Conservation (phyloP, 106 monocot genomes). For the Acorus calamus region DNA sequence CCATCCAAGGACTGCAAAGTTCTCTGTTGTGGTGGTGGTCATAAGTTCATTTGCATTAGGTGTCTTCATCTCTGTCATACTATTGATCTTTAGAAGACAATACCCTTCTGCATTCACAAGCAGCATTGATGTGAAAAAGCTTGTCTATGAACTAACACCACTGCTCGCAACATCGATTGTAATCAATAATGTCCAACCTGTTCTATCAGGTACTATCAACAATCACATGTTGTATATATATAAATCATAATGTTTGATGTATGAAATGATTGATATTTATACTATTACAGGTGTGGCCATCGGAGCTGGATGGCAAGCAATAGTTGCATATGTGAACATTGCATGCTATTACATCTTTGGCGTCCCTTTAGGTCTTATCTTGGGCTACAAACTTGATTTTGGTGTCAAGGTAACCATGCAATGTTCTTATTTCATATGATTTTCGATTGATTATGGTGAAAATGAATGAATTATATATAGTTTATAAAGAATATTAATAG, state of each 20-base stretch:
- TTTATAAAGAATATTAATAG: no score
- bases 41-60: constrained; percentile 20
- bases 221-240: no score
- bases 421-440: no score
- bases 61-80: background rate
- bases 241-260: no score
- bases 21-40: constrained; percentile 27
- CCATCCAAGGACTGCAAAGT: constrained; percentile 35
- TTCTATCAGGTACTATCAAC: constrained; percentile 23
- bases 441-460: no score
- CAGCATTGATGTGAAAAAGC: constrained; percentile 15
- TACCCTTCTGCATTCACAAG: constrained; percentile 26
- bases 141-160: constrained; percentile 25
- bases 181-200: constrained; percentile 27
- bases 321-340: constrained; percentile 30
- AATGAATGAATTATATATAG: no score
- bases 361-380: constrained; percentile 11
- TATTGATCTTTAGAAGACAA: constrained; percentile 15
- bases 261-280: no score
- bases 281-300: constrained; percentile 21
- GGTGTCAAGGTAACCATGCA: constrained; percentile 11
- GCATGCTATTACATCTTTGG: constrained; percentile 23
- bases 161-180: constrained; percentile 25
- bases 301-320: constrained; percentile 39
- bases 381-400: constrained; percentile 13